Percentiles rank a stretch among this genome's conserved stretches.
These are phyloP conservation scores for Boletus sensibilis DNA, from an alignment of 768 basidiomycete species.

Conservation along the genomic window DNA sequence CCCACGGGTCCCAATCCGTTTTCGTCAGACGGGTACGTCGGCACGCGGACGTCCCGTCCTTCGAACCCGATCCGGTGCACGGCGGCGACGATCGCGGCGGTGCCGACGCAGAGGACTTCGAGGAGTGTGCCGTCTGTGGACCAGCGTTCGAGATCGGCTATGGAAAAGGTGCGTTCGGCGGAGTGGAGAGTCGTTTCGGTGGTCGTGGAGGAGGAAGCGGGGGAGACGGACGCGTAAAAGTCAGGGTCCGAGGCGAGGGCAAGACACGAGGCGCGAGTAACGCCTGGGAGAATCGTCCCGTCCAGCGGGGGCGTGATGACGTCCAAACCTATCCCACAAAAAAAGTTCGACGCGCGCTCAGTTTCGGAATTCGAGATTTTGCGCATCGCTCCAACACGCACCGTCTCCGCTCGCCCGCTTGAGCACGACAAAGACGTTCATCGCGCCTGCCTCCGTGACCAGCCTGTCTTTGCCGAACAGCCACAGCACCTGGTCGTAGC, in stretches of 20 bases:
- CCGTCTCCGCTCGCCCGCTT: conserved; percentile 54
- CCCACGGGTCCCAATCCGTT: conserved; percentile 56
- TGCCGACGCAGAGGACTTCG: conserved; percentile 86
- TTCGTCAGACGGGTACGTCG: conserved; percentile 43
- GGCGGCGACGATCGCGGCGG: conserved; percentile 74
- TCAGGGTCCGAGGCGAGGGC: conserved; percentile 65
- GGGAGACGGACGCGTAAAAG: conserved; percentile 28
- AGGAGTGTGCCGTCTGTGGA: conserved; percentile 61
- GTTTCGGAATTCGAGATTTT: too few species aligned
- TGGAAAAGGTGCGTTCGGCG: conserved; percentile 61
- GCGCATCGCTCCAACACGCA: conserved; percentile 16
- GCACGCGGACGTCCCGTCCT: conserved; percentile 61
- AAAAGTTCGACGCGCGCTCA: too few species aligned
- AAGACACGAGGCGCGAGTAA: conserved; percentile 86
- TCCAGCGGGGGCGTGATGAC: conserved; percentile 87
- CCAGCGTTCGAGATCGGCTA: conserved; percentile 55
- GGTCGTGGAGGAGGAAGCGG: not conserved
- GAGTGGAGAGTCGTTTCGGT: conserved; percentile 37
- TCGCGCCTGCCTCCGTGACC: conserved; percentile 64
- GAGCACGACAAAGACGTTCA: conserved; percentile 79
- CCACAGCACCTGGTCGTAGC: conserved; percentile 82
- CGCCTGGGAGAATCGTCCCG: conserved; percentile 89
- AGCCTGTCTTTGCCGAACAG: conserved; percentile 58
- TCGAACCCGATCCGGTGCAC: conserved; percentile 73
- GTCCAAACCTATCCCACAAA: conserved; percentile 45